These are phyloP conservation scores for Diospyros lotus DNA, from an alignment of 148 eudicot genomes.

Conservation along the genomic window DNA sequence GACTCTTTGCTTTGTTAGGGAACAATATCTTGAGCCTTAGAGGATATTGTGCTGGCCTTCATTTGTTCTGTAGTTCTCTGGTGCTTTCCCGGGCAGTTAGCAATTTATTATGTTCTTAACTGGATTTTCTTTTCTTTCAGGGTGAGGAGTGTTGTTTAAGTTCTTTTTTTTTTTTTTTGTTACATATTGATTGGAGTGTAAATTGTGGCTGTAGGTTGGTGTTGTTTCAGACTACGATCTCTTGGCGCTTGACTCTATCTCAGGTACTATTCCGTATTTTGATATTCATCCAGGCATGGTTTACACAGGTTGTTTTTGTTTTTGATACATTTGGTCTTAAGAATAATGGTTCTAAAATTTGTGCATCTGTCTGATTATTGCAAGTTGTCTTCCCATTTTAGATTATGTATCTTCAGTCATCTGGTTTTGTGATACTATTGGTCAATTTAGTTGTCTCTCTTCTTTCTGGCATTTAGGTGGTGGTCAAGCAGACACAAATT, in stretches of 20 bases:
- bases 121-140: background rate
- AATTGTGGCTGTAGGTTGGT: conserved; percentile 69
- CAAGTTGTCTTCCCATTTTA: background rate
- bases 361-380: background rate
- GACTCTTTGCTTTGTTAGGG: no score
- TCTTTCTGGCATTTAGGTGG: conserved; percentile 34
- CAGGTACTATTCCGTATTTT: conserved; percentile 25
- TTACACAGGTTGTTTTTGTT: background rate
- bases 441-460: background rate
- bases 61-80: background rate
- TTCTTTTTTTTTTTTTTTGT: background rate
- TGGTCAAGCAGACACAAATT: conserved; percentile 50
- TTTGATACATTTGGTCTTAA: background rate
- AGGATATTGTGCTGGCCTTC: no score
- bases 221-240: conserved; percentile 97
- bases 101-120: background rate
- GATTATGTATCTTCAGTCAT: no score
- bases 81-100: background rate
- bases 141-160: background rate
- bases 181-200: background rate
- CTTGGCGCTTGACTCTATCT: conserved; percentile 90
- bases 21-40: no score
- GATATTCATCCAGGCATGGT: background rate
- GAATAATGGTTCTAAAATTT: background rate
- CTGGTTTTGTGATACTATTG: background rate